Conservation (phyloP, 2,329 filamentous ascomycete species). For the Paramyrothecium roridum region DNA sequence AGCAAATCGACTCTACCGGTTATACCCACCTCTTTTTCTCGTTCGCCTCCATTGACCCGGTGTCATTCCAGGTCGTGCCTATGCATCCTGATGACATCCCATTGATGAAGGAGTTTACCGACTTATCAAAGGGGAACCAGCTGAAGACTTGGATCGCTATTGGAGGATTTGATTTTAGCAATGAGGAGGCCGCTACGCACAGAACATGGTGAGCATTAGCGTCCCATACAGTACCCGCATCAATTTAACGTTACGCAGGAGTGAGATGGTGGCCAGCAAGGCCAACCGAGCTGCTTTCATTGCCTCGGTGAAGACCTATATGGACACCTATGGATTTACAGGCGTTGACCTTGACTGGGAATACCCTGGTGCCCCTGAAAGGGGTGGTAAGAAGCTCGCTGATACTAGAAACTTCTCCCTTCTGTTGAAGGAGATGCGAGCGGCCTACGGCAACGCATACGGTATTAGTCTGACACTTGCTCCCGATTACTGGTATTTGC, state of each 20-base stretch:
- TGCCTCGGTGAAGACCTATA: conserved; percentile 17
- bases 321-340: conserved; percentile 15
- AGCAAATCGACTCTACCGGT: conserved; percentile 5
- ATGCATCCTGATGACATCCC: neutral
- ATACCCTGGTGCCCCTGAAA: conserved; percentile 30
- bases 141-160: neutral
- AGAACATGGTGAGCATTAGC: neutral
- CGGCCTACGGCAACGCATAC: conserved; percentile 24
- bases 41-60: conserved; percentile 25
- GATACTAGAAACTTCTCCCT: conserved; percentile 34
- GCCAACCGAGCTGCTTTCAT: conserved; percentile 32
- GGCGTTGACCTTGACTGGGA: conserved; percentile 47
- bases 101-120: neutral
- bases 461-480: conserved; percentile 36
- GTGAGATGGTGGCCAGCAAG: conserved; percentile 14
- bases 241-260: neutral
- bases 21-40: conserved; percentile 11
- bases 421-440: conserved; percentile 30
- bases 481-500: conserved; percentile 34
- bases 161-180: neutral
- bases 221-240: neutral
- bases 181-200: neutral
- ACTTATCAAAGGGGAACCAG: neutral
- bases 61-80: conserved; percentile 14
- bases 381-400: conserved; percentile 25